phyloP scores from a whole-genome alignment of 2,329 filamentous ascomycete species.

The Aspergillus sp. region DNA sequence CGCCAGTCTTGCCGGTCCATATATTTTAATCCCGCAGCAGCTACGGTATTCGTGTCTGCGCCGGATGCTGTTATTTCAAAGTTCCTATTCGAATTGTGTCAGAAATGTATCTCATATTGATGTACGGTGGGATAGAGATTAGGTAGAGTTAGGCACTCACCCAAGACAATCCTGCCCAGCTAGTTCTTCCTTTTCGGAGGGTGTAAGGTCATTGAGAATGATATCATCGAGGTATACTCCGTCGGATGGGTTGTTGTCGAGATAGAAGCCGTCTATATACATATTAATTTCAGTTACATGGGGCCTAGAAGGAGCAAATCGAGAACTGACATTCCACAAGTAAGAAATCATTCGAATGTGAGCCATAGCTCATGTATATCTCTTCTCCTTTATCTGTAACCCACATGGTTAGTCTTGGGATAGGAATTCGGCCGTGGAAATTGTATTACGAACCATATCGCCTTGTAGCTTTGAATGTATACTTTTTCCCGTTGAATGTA shows the following conservation, averaged over 20 bases:
- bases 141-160: constrained; percentile 14
- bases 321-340: constrained; percentile 34
- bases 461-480: constrained; percentile 27
- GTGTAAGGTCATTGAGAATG: constrained; percentile 25
- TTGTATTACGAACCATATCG: constrained; percentile 23
- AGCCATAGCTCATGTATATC: constrained; percentile 39
- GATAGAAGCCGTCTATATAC: constrained; percentile 36
- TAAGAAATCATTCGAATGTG: constrained; percentile 39
- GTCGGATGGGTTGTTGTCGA: constrained; percentile 35
- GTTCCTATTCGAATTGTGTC: constrained; percentile 21
- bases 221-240: constrained; percentile 36
- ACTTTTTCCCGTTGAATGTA: constrained; percentile 23
- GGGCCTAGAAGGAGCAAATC: background rate
- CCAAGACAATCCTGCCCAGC: constrained; percentile 25
- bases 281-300: background rate
- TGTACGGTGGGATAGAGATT: background rate
- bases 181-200: constrained; percentile 24
- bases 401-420: background rate
- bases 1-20: constrained; percentile 30
- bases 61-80: constrained; percentile 31
- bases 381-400: constrained; percentile 37
- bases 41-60: constrained; percentile 27
- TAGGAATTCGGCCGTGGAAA: background rate
- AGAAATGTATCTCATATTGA: background rate
- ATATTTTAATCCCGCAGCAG: constrained; percentile 32